Base-by-base conservation (phyloP, 371 early-diverging fungal genomes). In the Haplosporangium sp. region DNA sequence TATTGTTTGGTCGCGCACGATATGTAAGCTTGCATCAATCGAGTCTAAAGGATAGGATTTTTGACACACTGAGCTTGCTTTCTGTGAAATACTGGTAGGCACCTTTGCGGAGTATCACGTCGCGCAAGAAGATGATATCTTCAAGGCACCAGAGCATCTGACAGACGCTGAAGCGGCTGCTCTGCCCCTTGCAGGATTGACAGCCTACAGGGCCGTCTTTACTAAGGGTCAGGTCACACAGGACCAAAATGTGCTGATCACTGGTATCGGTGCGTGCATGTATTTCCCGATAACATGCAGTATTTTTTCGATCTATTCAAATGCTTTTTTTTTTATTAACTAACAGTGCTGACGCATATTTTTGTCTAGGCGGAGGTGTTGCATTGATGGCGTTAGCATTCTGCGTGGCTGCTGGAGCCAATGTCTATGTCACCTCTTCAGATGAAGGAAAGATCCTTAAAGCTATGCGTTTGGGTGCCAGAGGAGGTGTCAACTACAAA, bases 371-470 rank as follows among this genome's bases (percentile, higher is more conserved):
- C 20, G 93, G 93, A 50, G 93, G 93, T 58, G 93, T 93, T 42
- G 93, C 93, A 0, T 67, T 92, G 37, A 83, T 86, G 72, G 91
- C 91, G 6, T 73, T 93, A 42, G 87, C 89, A 59, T 90, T 93
- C 68, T 86, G 88, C 20, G 85, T 91, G 10, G 89, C 91, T 37
- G 84, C 77, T 7, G 92, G 92, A 16, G 92, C 92, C 20, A 84
- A 89, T 59, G 92, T 90, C 5, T 92, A 85, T 73, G 93, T 93
- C 48, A 92, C 92, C 6, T 90, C 91, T 11, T 89, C 90, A 16
- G 86, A 84, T 41, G 83, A 82, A 4, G 83, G 82, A 42, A 93
- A 93, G 82, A 89, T 93, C 43, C 48, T 82, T 45, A 81, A 81
- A 38, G 93, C 92, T 6, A 71, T 90, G 16, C 70, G 81, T 14